phyloP scores from a whole-genome alignment of 805 yeast genomes.

The Lipomyces spencermartinsiae region DNA sequence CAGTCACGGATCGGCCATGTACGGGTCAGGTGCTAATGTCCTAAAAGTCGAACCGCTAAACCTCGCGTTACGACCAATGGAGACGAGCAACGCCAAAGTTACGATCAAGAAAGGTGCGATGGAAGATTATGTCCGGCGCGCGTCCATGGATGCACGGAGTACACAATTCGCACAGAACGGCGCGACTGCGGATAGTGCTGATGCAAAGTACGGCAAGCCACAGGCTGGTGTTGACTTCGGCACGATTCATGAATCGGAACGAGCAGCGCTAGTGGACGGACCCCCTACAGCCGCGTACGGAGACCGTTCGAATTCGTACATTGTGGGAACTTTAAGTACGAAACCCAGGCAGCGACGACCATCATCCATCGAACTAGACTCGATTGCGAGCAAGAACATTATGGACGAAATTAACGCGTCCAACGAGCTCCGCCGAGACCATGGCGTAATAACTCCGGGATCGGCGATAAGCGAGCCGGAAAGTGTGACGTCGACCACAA shows the following conservation, averaged over 20 bases:
- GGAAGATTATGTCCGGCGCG: slow-evolving; percentile 38
- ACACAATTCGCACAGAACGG: not conserved
- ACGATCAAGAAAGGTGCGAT: slow-evolving; percentile 57
- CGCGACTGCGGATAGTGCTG: too few species aligned
- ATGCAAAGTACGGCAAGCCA: slow-evolving; percentile 10
- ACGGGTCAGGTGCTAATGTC: slow-evolving; percentile 3
- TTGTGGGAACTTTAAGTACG: not conserved
- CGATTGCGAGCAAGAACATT: slow-evolving; percentile 9
- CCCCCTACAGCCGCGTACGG: slow-evolving; percentile 11
- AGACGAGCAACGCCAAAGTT: slow-evolving; percentile 66
- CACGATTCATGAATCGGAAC: slow-evolving; percentile 39
- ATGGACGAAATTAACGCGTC: not conserved
- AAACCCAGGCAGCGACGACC: slow-evolving; percentile 17
- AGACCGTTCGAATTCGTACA: not conserved
- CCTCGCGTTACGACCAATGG: slow-evolving; percentile 70
- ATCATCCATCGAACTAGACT: slow-evolving; percentile 31
- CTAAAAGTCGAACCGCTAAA: slow-evolving; percentile 59
- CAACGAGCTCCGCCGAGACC: not conserved
- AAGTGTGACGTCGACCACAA: slow-evolving; percentile 25
- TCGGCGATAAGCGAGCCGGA: slow-evolving; percentile 16
- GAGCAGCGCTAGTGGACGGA: slow-evolving; percentile 37
- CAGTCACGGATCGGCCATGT: not conserved
- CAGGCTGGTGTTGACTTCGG: slow-evolving; percentile 29
- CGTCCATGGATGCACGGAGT: slow-evolving; percentile 30
- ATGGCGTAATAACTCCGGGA: slow-evolving; percentile 20